phyloP scores from a whole-genome alignment of 2,329 filamentous ascomycete genomes.

The Penicillium sp. region DNA sequence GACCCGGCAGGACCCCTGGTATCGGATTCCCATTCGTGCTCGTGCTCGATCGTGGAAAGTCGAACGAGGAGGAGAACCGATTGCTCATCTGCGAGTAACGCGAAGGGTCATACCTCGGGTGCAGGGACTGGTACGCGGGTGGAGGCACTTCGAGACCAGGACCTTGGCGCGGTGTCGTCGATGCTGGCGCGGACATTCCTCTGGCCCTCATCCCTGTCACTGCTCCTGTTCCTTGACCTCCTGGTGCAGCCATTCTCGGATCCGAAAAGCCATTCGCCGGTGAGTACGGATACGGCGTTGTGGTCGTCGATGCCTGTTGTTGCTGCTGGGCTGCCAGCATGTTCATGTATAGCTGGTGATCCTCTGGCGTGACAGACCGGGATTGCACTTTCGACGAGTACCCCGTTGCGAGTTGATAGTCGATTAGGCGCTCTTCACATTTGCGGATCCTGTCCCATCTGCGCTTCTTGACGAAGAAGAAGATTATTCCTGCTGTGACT shows the following conservation, averaged over 20 bases:
- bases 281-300: background rate
- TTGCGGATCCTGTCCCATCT: constrained; percentile 29
- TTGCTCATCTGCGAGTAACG: constrained; percentile 27
- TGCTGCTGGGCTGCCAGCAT: constrained; percentile 12
- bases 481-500: constrained; percentile 33
- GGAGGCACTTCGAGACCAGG: constrained; percentile 26
- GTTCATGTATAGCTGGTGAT: constrained; percentile 10
- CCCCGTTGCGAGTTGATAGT: constrained; percentile 12
- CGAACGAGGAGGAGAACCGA: constrained; percentile 5
- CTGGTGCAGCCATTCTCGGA: constrained; percentile 1
- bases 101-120: constrained; percentile 41
- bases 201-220: background rate
- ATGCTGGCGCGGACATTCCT: constrained; percentile 22
- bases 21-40: background rate
- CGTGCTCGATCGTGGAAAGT: constrained; percentile 1
- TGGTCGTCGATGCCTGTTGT: background rate
- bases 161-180: constrained; percentile 1
- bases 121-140: constrained; percentile 33
- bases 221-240: constrained; percentile 2
- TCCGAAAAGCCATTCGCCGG: background rate
- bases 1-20: background rate
- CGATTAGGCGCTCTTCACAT: constrained; percentile 25
- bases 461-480: constrained; percentile 31
- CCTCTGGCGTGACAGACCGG: constrained; percentile 14
- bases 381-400: constrained; percentile 8